Conservation (phyloP, 2,329 filamentous ascomycete species). For the Alternaria arborescens region DNA sequence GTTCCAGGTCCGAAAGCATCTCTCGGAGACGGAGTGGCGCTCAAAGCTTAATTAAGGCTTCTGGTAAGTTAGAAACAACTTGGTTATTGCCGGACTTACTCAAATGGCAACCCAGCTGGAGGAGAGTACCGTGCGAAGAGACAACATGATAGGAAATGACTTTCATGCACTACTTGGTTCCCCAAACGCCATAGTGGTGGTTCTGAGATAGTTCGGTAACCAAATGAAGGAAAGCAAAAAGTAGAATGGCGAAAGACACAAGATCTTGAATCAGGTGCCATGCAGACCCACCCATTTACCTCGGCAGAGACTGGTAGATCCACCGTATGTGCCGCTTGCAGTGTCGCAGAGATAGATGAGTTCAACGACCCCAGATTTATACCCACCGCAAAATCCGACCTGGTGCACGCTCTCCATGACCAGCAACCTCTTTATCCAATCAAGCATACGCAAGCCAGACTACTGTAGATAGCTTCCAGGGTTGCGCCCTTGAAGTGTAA, state of each 20-base stretch:
- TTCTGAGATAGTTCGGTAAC: not conserved
- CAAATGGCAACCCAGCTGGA: not conserved
- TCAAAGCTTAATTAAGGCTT: not conserved
- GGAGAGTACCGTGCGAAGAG: not conserved
- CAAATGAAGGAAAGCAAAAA: not conserved
- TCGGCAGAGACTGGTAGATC: not conserved
- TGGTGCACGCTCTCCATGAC: not conserved
- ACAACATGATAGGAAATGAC: not conserved
- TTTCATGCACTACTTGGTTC: conserved; percentile 2
- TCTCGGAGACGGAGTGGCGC: not conserved
- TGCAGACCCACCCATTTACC: not conserved
- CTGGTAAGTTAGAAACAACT: not conserved
- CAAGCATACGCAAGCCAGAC: not conserved
- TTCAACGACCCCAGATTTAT: not conserved
- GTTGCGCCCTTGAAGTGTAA: conserved; percentile 32
- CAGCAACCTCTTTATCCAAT: not conserved
- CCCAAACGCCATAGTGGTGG: not conserved
- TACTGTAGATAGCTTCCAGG: conserved; percentile 9
- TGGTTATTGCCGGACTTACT: not conserved
- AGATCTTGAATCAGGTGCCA: not conserved
- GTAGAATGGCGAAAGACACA: not conserved
- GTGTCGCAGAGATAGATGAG: not conserved
- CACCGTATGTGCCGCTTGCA: not conserved
- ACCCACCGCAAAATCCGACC: not conserved
- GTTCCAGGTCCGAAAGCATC: not conserved